These are phyloP conservation scores for Zoysia pacifica DNA, from an alignment of 176 grass and related monocot genomes.

Conservation along the genomic window DNA sequence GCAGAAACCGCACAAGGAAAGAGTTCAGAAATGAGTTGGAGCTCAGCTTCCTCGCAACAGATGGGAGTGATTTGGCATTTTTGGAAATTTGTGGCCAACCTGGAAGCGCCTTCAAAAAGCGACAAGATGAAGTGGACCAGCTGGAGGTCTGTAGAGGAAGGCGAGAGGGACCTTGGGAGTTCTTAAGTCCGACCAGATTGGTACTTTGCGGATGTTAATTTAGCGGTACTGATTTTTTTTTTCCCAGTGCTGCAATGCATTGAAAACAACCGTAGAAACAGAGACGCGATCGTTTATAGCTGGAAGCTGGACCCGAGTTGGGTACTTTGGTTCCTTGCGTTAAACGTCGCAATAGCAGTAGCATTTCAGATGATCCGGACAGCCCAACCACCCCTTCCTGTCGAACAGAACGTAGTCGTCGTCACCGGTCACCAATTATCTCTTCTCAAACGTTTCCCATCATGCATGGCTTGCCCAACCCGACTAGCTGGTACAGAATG, in stretches of 20 bases:
- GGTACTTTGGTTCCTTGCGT: background rate
- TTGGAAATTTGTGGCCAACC: too few relatives aligned
- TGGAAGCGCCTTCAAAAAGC: too few relatives aligned
- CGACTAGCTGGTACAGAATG: background rate
- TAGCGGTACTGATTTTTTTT: background rate
- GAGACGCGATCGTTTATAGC: background rate
- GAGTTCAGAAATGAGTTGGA: too few relatives aligned
- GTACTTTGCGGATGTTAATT: background rate
- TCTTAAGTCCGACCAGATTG: background rate
- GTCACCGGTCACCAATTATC: background rate
- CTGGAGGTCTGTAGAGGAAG: too few relatives aligned
- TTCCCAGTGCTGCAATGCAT: background rate
- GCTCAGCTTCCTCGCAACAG: too few relatives aligned
- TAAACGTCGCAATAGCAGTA: background rate
- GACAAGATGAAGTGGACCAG: too few relatives aligned
- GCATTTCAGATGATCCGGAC: constrained; percentile 23
- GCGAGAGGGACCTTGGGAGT: background rate
- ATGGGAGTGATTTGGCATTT: too few relatives aligned
- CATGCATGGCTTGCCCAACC: constrained; percentile 1
- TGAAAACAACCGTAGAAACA: background rate
- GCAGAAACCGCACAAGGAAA: too few relatives aligned
- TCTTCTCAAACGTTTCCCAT: background rate
- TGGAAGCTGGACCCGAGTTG: background rate
- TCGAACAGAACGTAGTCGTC: background rate
- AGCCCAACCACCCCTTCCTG: constrained; percentile 15